These are phyloP conservation scores for Aspergillus proliferans DNA, from an alignment of 2,329 filamentous ascomycete genomes.

Conservation along the genomic window DNA sequence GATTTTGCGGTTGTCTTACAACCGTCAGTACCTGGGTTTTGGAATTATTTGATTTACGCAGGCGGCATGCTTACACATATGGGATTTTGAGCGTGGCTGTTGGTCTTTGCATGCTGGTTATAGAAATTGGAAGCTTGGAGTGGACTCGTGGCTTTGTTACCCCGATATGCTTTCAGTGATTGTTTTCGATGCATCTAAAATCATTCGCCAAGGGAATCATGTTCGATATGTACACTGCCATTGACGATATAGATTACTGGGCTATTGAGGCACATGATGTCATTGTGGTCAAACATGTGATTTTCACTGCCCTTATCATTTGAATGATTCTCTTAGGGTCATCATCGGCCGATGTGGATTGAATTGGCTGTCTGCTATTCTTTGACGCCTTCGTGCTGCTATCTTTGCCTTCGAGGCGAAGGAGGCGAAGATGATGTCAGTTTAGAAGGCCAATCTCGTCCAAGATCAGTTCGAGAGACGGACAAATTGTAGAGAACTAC, in stretches of 20 bases:
- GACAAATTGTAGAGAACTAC: too few species aligned
- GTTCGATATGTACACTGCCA: not conserved
- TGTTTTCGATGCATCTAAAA: not conserved
- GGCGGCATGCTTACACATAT: conserved; percentile 61
- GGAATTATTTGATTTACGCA: conserved; percentile 48
- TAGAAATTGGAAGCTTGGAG: conserved; percentile 67
- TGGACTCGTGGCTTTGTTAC: conserved; percentile 58
- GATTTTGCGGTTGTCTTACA: conserved; percentile 59
- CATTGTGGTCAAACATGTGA: too few species aligned
- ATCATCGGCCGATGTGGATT: too few species aligned
- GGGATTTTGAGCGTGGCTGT: conserved; percentile 55
- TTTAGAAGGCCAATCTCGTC: too few species aligned
- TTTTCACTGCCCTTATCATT: too few species aligned
- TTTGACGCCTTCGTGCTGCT: too few species aligned
- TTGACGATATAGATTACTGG: not conserved
- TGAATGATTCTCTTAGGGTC: too few species aligned
- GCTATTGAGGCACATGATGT: not conserved
- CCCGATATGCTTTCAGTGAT: conserved; percentile 1
- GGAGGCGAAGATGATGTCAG: too few species aligned
- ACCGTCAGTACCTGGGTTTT: conserved; percentile 60
- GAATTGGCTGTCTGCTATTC: too few species aligned
- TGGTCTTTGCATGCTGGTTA: conserved; percentile 56
- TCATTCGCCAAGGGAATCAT: conserved; percentile 4
- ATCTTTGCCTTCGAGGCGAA: too few species aligned
- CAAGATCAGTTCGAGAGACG: too few species aligned